Percentiles rank a stretch among this genome's conserved stretches.
Evolutionary conservation across 2,329 filamentous ascomycete species (phyloP).

Genomic region (Microdochium trichocladiopsis): DNA sequence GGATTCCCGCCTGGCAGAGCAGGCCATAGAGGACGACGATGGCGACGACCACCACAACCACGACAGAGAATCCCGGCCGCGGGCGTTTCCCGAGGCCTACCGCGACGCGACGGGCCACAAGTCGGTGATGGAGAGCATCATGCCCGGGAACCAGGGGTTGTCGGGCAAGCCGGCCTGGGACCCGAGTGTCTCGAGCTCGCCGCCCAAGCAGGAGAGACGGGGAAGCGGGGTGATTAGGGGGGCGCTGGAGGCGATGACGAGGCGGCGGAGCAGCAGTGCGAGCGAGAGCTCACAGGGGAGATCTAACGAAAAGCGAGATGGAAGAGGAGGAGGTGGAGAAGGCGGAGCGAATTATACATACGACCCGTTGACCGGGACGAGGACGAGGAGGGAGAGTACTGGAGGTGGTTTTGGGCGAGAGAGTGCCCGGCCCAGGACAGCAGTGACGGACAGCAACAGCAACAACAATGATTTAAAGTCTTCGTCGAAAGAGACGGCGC

Average conservation of each 20-base stretch:
- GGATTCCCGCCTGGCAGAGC: not conserved
- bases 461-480: not conserved
- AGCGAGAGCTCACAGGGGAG: too few relatives aligned
- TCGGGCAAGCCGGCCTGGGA: not conserved
- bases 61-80: not conserved
- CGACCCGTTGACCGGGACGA: not conserved
- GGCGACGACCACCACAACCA: not conserved
- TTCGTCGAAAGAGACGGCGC: not conserved
- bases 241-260: not conserved
- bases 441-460: not conserved
- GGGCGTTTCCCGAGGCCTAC: not conserved
- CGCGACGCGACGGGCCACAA: not conserved
- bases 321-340: not conserved
- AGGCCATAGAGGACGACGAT: not conserved
- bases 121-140: not conserved
- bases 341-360: not conserved
- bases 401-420: too few relatives aligned
- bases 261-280: not conserved
- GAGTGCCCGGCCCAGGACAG: not conserved
- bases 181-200: not conserved
- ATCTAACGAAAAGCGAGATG: too few relatives aligned
- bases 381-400: not conserved
- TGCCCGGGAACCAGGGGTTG: not conserved
- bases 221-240: not conserved
- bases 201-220: not conserved